Conservation (phyloP, 495 filamentous ascomycete species). For the Penicillium flavigenum region DNA sequence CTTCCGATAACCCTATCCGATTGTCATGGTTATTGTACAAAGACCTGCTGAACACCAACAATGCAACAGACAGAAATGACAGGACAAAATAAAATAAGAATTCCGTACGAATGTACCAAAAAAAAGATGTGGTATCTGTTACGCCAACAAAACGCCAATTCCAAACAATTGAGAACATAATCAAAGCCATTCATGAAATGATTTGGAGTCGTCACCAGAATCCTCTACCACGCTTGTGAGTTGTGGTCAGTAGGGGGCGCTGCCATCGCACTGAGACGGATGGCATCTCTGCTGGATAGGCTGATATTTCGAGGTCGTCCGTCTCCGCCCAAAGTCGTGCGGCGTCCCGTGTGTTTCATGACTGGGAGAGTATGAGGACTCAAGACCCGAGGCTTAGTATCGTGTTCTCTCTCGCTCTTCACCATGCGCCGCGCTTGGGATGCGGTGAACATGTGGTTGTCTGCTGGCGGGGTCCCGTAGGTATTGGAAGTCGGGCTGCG, state of each 20-base stretch:
- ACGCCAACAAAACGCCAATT: slow-evolving; percentile 35
- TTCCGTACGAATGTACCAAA: slow-evolving; percentile 12
- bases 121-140: slow-evolving; percentile 38
- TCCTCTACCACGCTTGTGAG: slow-evolving; percentile 18
- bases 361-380: slow-evolving; percentile 65
- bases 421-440: slow-evolving; percentile 70
- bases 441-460: slow-evolving; percentile 63
- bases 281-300: slow-evolving; percentile 43
- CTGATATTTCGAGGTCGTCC: slow-evolving; percentile 46
- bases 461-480: slow-evolving; percentile 56
- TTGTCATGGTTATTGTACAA: slow-evolving; percentile 11
- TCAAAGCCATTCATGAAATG: slow-evolving; percentile 20
- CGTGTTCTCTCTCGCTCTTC: slow-evolving; percentile 59
- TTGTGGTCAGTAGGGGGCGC: slow-evolving; percentile 25
- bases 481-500: slow-evolving; percentile 60
- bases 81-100: slow-evolving; percentile 12
- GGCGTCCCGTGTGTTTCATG: slow-evolving; percentile 56
- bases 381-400: slow-evolving; percentile 57
- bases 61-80: slow-evolving; percentile 14
- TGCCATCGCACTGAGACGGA: slow-evolving; percentile 44
- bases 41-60: background rate
- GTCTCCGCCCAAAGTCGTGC: slow-evolving; percentile 53
- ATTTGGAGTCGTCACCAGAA: slow-evolving; percentile 13
- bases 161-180: slow-evolving; percentile 19
- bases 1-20: background rate